Evolutionary conservation across 2,329 filamentous ascomycete genomes (phyloP), one percentile per base, ranked within the genome.

Genomic region (Gnomoniopsis smithogilvyi): DNA sequence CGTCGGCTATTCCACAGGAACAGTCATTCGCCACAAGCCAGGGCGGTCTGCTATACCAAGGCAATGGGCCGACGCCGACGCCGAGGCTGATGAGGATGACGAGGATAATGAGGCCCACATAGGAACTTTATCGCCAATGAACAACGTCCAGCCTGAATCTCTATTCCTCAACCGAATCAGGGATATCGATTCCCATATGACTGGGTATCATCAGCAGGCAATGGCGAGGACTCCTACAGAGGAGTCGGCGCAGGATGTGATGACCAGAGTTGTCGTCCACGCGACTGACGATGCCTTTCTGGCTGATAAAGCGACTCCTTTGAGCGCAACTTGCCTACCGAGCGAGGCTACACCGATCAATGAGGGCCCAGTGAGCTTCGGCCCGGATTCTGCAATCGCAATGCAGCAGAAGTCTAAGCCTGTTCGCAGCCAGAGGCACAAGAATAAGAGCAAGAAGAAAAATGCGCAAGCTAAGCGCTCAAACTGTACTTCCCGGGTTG

Each of bases 11-110:
- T 43, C 41, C 30, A 22, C 19, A 8, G 41, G 46, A n/a, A 61
- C 59, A 12, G 59, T 61, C 43, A 59, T 61, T 34, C 59, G 59
- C 1, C 56, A 59, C 53, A 60, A 52, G 36, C 22, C 51, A 24
- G 26, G 51, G 24, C 56, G 48, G 26, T 30, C 3, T 2, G 12
- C 22, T 30, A 41, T 51, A 11, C 62, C 58, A 49, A 36, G 26
- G 45, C 47, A 45, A n/a, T 61, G 50, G 55, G 51, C 22, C 12
- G 22, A 30, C 47, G 52, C 47, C 7, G 33, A 6, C 41, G 7
- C 24, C 15, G 41, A n/a, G n/a, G n/a, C n/a, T n/a, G n/a, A n/a
- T n/a, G n/a, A n/a, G n/a, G n/a, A n/a, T n/a, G n/a, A n/a, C n/a
- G n/a, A n/a, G n/a, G 19, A 30, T 45, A 41, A 54, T 3, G 33